Percentiles rank a stretch among this genome's conserved stretches.
These are phyloP conservation scores for Diaporthe australafricana DNA, from an alignment of 2,329 filamentous ascomycete genomes.

Conservation along the genomic window DNA sequence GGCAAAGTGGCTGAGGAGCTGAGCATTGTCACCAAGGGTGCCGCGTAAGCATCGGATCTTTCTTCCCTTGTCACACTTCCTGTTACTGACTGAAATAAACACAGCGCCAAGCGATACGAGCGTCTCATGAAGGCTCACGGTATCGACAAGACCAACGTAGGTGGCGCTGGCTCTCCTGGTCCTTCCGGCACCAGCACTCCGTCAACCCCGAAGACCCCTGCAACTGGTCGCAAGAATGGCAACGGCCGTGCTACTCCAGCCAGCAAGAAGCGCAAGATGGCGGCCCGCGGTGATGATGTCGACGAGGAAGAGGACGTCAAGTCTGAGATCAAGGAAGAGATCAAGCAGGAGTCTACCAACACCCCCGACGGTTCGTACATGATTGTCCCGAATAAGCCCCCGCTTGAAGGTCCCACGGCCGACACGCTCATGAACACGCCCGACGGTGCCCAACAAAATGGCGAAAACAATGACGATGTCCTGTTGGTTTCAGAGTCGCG, in stretches of 20 bases:
- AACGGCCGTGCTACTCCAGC: slow-evolving; percentile 18
- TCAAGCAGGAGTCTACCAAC: slow-evolving; percentile 35
- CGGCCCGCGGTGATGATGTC: slow-evolving; percentile 27
- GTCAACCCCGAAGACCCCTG: slow-evolving; percentile 21
- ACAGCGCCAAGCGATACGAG: slow-evolving; percentile 75
- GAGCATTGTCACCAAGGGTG: slow-evolving; percentile 72
- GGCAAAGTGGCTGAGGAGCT: slow-evolving; percentile 72
- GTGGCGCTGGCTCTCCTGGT: slow-evolving; percentile 36
- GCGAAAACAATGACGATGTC: slow-evolving; percentile 27
- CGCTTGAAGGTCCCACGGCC: background rate
- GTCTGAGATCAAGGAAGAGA: slow-evolving; percentile 29
- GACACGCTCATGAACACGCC: slow-evolving; percentile 7
- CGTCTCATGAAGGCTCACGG: slow-evolving; percentile 71
- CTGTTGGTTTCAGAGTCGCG: slow-evolving; percentile 22
- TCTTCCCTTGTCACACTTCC: background rate
- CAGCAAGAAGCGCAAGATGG: slow-evolving; percentile 42
- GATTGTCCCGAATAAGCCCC: slow-evolving; percentile 6
- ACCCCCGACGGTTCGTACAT: slow-evolving; percentile 39
- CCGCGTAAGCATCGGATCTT: slow-evolving; percentile 68
- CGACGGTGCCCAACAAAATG: background rate
- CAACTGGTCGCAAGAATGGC: slow-evolving; percentile 32
- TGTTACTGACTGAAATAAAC: background rate
- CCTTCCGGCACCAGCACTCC: slow-evolving; percentile 32
- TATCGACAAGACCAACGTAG: slow-evolving; percentile 50
- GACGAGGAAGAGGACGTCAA: slow-evolving; percentile 39